Percentiles rank a stretch among this genome's conserved stretches.
Conservation (phyloP, 768 basidiomycete species). For the Hygrophorus pudorinus region DNA sequence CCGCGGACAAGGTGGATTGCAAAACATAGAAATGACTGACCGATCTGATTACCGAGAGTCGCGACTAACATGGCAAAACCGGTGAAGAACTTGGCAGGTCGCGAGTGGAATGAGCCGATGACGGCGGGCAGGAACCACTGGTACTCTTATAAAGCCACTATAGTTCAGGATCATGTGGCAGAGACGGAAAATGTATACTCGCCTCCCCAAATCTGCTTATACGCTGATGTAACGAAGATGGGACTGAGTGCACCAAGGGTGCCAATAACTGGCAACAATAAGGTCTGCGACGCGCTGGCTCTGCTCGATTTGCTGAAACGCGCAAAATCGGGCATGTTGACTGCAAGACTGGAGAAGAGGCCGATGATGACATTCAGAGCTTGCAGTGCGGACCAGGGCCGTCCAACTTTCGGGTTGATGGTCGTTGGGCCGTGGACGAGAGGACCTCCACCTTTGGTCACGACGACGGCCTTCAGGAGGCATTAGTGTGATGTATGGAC, state of each 20-base stretch:
- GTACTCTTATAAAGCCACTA: background rate
- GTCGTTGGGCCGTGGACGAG: slow-evolving; percentile 3
- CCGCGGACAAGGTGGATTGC: background rate
- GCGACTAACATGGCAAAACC: slow-evolving; percentile 7
- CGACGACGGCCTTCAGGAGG: slow-evolving; percentile 4
- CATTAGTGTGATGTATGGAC: background rate
- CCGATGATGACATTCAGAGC: slow-evolving; percentile 6
- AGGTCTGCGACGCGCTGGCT: slow-evolving; percentile 3
- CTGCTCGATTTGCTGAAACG: slow-evolving; percentile 3
- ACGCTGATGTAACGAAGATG: slow-evolving; percentile 6
- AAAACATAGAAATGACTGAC: background rate
- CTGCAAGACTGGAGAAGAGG: slow-evolving; percentile 7
- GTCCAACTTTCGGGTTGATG: slow-evolving; percentile 1
- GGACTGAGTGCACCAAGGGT: slow-evolving; percentile 5
- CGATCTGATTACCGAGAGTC: slow-evolving; percentile 6
- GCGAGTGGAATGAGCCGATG: slow-evolving; percentile 7
- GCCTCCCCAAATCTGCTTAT: slow-evolving; percentile 6
- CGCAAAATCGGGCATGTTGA: slow-evolving; percentile 8
- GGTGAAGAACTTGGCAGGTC: slow-evolving; percentile 6
- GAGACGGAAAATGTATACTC: background rate
- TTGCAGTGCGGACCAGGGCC: slow-evolving; percentile 2
- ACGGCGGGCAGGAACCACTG: slow-evolving; percentile 6
- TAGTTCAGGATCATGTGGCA: background rate
- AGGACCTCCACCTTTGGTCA: slow-evolving; percentile 5
- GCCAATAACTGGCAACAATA: slow-evolving; percentile 4